Evolutionary conservation across 2,329 filamentous ascomycete species (phyloP).

Genomic region (Calonectria honghensis): DNA sequence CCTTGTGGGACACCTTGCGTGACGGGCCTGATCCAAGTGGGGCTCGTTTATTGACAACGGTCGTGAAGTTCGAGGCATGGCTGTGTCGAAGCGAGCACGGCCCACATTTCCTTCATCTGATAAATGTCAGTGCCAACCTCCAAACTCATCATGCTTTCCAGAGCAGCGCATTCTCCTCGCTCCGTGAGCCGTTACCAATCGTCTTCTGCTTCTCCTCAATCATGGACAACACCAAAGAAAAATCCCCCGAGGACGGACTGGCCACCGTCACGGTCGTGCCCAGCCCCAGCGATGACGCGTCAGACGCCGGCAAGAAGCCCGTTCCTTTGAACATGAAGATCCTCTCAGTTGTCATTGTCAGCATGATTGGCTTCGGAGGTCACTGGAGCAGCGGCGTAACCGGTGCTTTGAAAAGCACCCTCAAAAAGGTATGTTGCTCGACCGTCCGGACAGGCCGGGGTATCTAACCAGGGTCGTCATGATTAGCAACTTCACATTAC

Average conservation of each 20-base stretch:
- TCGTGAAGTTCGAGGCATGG: constrained; percentile 11
- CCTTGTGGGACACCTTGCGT: background rate
- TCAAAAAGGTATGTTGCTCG: constrained; percentile 68
- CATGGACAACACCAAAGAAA: constrained; percentile 38
- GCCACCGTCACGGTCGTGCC: constrained; percentile 30
- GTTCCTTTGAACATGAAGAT: constrained; percentile 58
- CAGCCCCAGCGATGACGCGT: constrained; percentile 42
- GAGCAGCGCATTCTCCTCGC: constrained; percentile 5
- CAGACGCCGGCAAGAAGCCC: constrained; percentile 48
- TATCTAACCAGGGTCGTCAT: background rate
- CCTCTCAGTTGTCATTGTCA: constrained; percentile 68
- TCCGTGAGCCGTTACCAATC: background rate
- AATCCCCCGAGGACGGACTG: constrained; percentile 31
- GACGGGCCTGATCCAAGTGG: constrained; percentile 17
- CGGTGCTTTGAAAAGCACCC: constrained; percentile 75
- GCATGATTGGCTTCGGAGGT: constrained; percentile 75
- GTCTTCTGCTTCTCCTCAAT: background rate
- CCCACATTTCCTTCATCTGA: constrained; percentile 26
- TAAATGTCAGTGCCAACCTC: constrained; percentile 28
- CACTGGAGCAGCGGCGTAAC: constrained; percentile 77
- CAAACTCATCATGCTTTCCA: background rate
- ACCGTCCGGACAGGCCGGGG: background rate
- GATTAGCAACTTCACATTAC: constrained; percentile 71
- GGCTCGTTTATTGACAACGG: constrained; percentile 26
- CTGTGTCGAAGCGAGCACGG: constrained; percentile 20